A percentile compares a stretch with the other conserved stretches of the same genome.
These are phyloP conservation scores for Chloranthus sessilifolius DNA, from an alignment of 164 flowering plant species.

Conservation along the genomic window DNA sequence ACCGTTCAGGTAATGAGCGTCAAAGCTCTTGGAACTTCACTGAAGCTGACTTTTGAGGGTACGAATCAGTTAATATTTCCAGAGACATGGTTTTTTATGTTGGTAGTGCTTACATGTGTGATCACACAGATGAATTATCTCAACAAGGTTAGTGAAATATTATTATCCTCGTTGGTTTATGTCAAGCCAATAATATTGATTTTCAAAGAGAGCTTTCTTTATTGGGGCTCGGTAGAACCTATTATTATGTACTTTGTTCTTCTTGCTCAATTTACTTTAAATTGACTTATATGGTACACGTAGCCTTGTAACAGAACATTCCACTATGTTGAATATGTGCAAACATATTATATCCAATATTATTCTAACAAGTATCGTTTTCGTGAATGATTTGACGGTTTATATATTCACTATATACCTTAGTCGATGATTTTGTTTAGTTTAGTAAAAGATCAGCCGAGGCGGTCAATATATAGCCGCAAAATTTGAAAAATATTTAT, in stretches of 20 bases:
- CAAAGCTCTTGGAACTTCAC: conserved; percentile 81
- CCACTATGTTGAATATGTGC: no score
- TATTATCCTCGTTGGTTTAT: background rate
- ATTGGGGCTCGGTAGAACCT: conserved; percentile 1
- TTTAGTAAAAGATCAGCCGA: no score
- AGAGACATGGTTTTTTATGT: conserved; percentile 75
- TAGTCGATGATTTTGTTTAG: no score
- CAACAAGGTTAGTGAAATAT: conserved; percentile 55
- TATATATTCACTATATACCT: no score
- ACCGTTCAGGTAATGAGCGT: conserved; percentile 84
- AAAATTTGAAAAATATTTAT: no score
- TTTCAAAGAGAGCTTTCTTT: background rate
- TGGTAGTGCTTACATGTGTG: conserved; percentile 62
- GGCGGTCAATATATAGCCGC: no score
- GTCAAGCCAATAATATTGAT: background rate
- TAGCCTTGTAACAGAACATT: no score
- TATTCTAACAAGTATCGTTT: no score
- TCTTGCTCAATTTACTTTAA: background rate
- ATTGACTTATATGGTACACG: background rate
- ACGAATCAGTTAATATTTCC: conserved; percentile 66
- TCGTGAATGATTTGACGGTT: no score
- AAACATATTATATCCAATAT: no score
- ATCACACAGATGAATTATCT: conserved; percentile 86
- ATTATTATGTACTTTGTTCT: background rate
- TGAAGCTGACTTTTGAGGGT: conserved; percentile 78